These are phyloP conservation scores for Austroboletus festivus DNA, from an alignment of 768 basidiomycete species.

Conservation along the genomic window DNA sequence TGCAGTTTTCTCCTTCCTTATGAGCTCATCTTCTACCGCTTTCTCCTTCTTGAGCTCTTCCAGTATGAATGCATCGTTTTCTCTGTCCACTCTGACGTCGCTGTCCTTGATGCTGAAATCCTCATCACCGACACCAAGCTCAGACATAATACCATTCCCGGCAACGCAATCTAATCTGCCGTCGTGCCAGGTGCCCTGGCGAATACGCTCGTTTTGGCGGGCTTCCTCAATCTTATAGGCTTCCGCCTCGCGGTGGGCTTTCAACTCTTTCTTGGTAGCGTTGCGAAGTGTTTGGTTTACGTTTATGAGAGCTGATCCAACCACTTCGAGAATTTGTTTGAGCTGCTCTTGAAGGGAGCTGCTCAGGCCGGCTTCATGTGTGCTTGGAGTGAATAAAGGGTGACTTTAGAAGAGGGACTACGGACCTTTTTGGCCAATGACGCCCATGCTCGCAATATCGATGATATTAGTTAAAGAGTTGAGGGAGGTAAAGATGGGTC, in stretches of 20 bases:
- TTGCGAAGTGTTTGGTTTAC: constrained; percentile 52
- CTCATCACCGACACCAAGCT: constrained; percentile 84
- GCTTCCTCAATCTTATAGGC: constrained; percentile 37
- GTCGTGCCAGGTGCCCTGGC: constrained; percentile 78
- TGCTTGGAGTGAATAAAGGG: background rate
- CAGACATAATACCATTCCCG: constrained; percentile 83
- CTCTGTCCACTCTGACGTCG: constrained; percentile 14
- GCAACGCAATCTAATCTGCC: constrained; percentile 80
- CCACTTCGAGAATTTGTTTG: constrained; percentile 79
- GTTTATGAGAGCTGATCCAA: constrained; percentile 64
- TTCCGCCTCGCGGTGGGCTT: constrained; percentile 37
- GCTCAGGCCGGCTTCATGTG: constrained; percentile 68
- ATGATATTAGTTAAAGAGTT: constrained; percentile 79
- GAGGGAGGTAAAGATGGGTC: constrained; percentile 84
- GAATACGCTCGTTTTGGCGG: constrained; percentile 45
- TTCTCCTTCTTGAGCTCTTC: constrained; percentile 25
- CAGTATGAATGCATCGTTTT: constrained; percentile 7
- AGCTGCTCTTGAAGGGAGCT: constrained; percentile 79
- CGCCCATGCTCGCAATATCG: constrained; percentile 86
- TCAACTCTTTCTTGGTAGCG: constrained; percentile 38
- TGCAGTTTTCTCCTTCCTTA: constrained; percentile 28
- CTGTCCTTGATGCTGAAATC: constrained; percentile 38
- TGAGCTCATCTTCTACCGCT: constrained; percentile 32
- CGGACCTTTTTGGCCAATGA: constrained; percentile 93
- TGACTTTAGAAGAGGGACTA: background rate